These are phyloP conservation scores for Rhodotorula sp. DNA, from an alignment of 1,284 basidiomycete species.

Conservation along the genomic window DNA sequence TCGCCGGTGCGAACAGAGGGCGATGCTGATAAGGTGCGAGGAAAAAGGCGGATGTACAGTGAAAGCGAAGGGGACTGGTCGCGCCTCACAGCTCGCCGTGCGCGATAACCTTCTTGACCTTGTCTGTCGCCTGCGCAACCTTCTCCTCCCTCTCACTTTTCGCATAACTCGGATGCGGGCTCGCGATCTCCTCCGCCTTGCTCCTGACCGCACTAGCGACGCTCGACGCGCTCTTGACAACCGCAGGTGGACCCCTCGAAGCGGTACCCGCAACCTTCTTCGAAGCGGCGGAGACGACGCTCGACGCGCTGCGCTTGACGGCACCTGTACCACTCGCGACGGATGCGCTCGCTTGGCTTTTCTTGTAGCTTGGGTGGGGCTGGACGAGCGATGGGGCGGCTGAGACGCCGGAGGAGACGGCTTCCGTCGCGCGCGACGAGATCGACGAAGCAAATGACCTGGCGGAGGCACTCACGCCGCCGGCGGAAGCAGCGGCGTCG, in stretches of 20 bases:
- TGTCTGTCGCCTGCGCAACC: constrained; percentile 11
- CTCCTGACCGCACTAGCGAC: background rate
- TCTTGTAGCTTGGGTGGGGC: constrained; percentile 25
- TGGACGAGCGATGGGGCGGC: background rate
- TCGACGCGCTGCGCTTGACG: background rate
- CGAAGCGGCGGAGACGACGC: background rate
- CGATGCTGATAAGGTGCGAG: too few species aligned
- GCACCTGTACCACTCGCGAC: background rate
- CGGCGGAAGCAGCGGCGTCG: too few species aligned
- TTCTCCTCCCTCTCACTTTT: background rate
- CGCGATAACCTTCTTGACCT: constrained; percentile 15
- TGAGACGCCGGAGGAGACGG: background rate
- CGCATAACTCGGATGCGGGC: constrained; percentile 1
- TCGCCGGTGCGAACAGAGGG: too few species aligned
- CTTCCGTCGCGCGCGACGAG: constrained; percentile 16
- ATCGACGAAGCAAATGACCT: constrained; percentile 4
- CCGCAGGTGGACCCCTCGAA: background rate
- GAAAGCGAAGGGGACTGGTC: background rate
- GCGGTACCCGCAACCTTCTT: background rate
- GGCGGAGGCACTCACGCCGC: background rate
- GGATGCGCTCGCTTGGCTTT: constrained; percentile 6
- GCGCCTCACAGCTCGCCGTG: constrained; percentile 23
- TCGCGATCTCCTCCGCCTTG: constrained; percentile 7
- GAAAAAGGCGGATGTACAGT: too few species aligned
- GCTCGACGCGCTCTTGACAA: background rate